Conservation (phyloP, 176 grass and related monocot species). For the Saccharum spontaneum region DNA sequence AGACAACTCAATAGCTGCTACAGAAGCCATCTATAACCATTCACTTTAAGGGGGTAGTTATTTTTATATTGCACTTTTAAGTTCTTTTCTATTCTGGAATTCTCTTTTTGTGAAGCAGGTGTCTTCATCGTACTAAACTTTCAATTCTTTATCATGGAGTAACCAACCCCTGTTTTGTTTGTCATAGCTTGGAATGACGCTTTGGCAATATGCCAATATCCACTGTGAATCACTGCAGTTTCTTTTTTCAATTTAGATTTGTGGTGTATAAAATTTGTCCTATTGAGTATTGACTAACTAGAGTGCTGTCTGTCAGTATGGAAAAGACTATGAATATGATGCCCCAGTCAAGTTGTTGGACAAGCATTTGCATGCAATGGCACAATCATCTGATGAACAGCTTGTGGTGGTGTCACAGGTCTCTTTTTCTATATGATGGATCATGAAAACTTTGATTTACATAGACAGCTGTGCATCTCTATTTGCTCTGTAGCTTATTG, state of each 20-base stretch:
- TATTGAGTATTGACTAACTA: constrained; percentile 30
- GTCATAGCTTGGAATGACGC: neutral
- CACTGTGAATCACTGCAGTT: neutral
- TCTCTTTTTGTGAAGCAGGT: neutral
- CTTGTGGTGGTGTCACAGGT: constrained; percentile 96
- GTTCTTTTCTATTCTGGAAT: neutral
- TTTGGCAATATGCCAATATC: neutral
- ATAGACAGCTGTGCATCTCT: neutral
- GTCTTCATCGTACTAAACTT: neutral
- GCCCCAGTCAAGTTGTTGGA: constrained; percentile 99
- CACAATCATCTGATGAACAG: constrained; percentile 81
- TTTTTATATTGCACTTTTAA: neutral
- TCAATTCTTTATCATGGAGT: neutral
- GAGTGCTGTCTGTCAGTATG: constrained; percentile 67
- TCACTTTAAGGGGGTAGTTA: neutral
- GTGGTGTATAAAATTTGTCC: neutral
- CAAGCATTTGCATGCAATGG: constrained; percentile 93
- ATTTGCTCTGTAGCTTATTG: neutral
- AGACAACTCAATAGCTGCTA: neutral
- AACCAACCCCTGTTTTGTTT: neutral
- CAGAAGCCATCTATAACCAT: neutral
- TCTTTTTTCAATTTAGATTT: neutral
- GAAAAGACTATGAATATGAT: constrained; percentile 96
- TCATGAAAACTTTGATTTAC: neutral
- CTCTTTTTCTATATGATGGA: constrained; percentile 2